Evolutionary conservation across 2,329 filamentous ascomycete species (phyloP), one percentile per base, ranked within the genome.

Genomic region (Aspergillus sp.): DNA sequence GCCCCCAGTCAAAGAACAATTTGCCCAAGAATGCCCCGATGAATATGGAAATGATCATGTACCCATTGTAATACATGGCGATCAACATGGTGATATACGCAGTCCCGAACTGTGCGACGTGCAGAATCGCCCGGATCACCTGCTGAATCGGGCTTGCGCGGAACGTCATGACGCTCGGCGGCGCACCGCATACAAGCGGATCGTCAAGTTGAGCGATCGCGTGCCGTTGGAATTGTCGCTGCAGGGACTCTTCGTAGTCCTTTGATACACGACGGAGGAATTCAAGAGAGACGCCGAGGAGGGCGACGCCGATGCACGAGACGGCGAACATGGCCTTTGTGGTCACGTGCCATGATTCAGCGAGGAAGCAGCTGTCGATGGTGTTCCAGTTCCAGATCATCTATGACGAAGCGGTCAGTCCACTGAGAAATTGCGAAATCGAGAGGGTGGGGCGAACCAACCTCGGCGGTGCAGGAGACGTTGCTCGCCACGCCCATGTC

Each of bases 301-400:
- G 52, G 7, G 60, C 60, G 25, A 61, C 63, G 23, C 60, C 63
- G 48, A 64, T 62, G 60, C 63, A 64, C 25, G 63, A 62, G 41
- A 63, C 63, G 54, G 63, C 63, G 41, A 64, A 64, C 49, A 58
- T 57, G 57, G 54, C 63, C 19, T 59, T 48, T n/a, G 60, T 55
- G 7, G 54, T 60, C 54, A 64, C 52, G 51, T 64, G 60, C 63
- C 63, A 64, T 41, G 57, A 45, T 4, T 57, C 54, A 5, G 63
- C 47, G 41, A 64, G 63, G 47, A 64, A 64, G 41, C 69, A 71
- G 17, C 66, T 60, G 54, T 71, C 67, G 38, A 68, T 67, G 1
- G 65, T 67, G 38, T 67, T 58, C 64, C 69, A 71, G 56, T 71
- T 71, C 61, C 69, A 71, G 31, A 71, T 51, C 69, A 71, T 71